Base-by-base conservation (phyloP, 371 early-diverging fungal genomes). In the Umbelopsis sp. region DNA sequence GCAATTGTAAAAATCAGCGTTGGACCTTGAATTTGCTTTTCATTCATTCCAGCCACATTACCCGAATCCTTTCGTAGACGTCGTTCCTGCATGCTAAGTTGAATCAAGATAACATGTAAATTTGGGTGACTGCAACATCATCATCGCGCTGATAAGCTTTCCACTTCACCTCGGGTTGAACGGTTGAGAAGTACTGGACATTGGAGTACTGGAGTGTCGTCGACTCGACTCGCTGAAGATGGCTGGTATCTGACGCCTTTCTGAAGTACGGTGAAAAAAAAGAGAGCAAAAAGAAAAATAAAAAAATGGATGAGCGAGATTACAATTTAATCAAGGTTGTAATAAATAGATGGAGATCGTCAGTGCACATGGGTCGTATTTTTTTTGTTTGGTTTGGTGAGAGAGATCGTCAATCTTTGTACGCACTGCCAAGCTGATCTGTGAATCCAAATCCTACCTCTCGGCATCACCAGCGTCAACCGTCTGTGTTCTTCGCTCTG, bases 301-400 rank as follows among this genome's bases (percentile, higher is more conserved):
- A 16, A 16, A 48, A 48, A 48, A 48, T 41, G 1, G 4, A 51
- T 10, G 11, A 9, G 52, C 29, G 20, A 25, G 12, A 14, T 57
- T 35, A 35, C 35, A 57, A 7, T 14, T 24, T 32, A 18, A 35
- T 57, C 37, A 57, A 25, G 20, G 11, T 48, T 48, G 48, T 16
- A 57, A 35, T 12, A 57, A 57, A 57, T 57, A 57, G 57, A 32
- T 57, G 29, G 57, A 35, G 57, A 57, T 57, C 57, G 57, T 14
- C 57, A 57, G 37, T 57, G 35, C 57, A 29, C 35, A 57, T 29
- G 57, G 18, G 35, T 35, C 37, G 35, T 29, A 7, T 48, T 48
- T 57, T 41, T 7, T 41, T 41, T 41, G 1, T 29, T 29, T 29
- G 1, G 29, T 29, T 29, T 14, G 57, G 29, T 25, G 57, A 16